A percentile compares a stretch with the other conserved stretches of the same genome.
Conservation (phyloP, 2,329 filamentous ascomycete genomes). For the Chaetomium olivaceum region DNA sequence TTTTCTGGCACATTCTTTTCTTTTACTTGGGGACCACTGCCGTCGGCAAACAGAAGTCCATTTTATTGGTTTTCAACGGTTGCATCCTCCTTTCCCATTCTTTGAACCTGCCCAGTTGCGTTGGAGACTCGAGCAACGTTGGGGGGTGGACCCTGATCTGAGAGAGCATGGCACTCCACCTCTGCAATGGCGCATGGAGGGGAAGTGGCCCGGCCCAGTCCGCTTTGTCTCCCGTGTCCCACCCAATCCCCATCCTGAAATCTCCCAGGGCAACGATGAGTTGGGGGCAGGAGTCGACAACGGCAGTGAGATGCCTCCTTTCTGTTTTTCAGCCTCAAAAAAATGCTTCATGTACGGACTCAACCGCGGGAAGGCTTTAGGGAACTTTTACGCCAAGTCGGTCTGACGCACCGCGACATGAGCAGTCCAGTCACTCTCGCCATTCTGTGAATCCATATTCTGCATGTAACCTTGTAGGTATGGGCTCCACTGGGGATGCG, state of each 20-base stretch:
- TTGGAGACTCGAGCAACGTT: not conserved
- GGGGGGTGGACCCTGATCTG: conserved; percentile 14
- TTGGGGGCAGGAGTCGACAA: not conserved
- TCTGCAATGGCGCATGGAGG: conserved; percentile 6
- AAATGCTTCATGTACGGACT: not conserved
- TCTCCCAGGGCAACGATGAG: conserved; percentile 11
- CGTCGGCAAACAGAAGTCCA: not conserved
- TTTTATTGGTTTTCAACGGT: not conserved
- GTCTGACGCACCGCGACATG: not conserved
- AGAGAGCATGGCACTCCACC: conserved; percentile 18
- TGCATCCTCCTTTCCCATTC: not conserved
- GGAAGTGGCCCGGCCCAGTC: conserved; percentile 14
- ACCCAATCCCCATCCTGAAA: not conserved
- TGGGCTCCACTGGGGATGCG: not conserved
- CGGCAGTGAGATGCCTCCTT: not conserved
- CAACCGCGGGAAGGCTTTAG: not conserved
- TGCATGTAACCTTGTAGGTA: not conserved
- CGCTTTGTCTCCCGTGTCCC: conserved; percentile 2
- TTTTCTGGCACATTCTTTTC: too few relatives aligned
- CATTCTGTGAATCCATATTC: not conserved
- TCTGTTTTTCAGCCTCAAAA: not conserved
- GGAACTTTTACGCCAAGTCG: not conserved
- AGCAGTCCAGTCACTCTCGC: not conserved
- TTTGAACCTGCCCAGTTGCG: not conserved
- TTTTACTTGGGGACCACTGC: not conserved